phyloP scores from a whole-genome alignment of 768 basidiomycete genomes.

The Mycena rebaudengoi region DNA sequence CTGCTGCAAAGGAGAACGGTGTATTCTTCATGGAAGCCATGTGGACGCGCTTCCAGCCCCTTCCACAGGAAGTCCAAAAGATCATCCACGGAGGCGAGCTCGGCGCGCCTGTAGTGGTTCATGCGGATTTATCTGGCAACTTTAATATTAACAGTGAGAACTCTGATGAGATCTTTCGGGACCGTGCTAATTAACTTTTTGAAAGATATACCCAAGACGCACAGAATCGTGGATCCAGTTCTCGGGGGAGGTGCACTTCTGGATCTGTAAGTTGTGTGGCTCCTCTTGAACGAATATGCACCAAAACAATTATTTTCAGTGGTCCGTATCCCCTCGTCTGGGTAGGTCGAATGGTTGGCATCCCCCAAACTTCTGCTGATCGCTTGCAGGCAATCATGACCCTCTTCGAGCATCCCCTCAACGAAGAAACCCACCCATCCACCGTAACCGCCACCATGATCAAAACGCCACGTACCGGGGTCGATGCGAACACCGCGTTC shows the following conservation, averaged over 20 bases:
- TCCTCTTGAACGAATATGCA: too few species aligned
- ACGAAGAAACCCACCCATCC: slow-evolving; percentile 65
- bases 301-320: slow-evolving; percentile 42
- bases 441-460: slow-evolving; percentile 75
- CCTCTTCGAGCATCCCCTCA: slow-evolving; percentile 82
- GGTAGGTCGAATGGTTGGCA: slow-evolving; percentile 49
- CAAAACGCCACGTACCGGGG: slow-evolving; percentile 79
- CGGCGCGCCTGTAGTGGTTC: slow-evolving; percentile 70
- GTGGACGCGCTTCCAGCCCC: slow-evolving; percentile 87
- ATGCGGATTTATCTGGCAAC: slow-evolving; percentile 81
- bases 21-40: slow-evolving; percentile 94
- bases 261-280: slow-evolving; percentile 67
- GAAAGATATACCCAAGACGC: slow-evolving; percentile 69
- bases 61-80: slow-evolving; percentile 68
- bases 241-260: slow-evolving; percentile 87
- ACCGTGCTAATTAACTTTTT: not conserved
- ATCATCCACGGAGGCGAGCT: slow-evolving; percentile 69
- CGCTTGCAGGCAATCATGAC: slow-evolving; percentile 70
- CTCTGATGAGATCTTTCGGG: not conserved
- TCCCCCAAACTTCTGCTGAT: not conserved
- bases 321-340: slow-evolving; percentile 87
- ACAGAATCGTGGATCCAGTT: slow-evolving; percentile 80
- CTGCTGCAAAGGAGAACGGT: slow-evolving; percentile 77
- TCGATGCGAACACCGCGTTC: slow-evolving; percentile 82
- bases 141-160: slow-evolving; percentile 70